phyloP scores from a whole-genome alignment of 139 green algal genomes.

The Limnomonas spitsbergensis region DNA sequence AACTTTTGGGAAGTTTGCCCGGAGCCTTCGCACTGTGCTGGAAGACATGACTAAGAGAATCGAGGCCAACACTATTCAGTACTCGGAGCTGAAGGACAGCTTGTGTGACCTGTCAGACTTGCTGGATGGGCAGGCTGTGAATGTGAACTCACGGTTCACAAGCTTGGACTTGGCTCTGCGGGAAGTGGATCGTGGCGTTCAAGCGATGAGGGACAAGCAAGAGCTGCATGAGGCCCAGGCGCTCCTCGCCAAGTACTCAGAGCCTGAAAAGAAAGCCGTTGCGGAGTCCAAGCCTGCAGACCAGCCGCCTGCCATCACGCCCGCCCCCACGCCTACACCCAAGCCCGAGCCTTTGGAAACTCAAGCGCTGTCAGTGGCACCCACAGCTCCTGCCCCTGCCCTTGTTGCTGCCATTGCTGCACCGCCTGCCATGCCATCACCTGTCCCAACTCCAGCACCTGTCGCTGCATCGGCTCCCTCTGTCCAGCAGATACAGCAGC shows the following conservation, averaged over 20 bases:
- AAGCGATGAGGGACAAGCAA: conserved; percentile 54
- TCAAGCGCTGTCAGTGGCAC: no score
- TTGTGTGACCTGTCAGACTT: conserved; percentile 35
- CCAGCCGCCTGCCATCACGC: not conserved
- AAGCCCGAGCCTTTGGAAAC: not conserved
- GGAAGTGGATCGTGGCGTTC: conserved; percentile 60
- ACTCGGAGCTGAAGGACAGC: conserved; percentile 24
- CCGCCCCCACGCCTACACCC: conserved; percentile 21
- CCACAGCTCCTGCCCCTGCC: conserved; percentile 12
- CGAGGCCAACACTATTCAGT: conserved; percentile 13
- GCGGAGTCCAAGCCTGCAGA: not conserved
- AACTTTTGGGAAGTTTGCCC: conserved; percentile 55
- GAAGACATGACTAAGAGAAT: conserved; percentile 49
- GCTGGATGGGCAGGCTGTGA: conserved; percentile 27
- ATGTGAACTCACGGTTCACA: conserved; percentile 37
- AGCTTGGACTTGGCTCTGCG: conserved; percentile 48
- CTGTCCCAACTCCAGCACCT: conserved; percentile 20
- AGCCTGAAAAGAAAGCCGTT: conserved; percentile 4
- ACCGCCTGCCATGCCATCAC: no score
- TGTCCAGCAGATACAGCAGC: not conserved
- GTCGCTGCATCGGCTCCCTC: conserved; percentile 19
- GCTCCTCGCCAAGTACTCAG: conserved; percentile 43
- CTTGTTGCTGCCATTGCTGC: not conserved
- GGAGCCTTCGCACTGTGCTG: conserved; percentile 52
- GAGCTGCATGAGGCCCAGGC: conserved; percentile 60